Base-by-base conservation (phyloP, 2,329 filamentous ascomycete species). In the Nigrospora sphaerica region DNA sequence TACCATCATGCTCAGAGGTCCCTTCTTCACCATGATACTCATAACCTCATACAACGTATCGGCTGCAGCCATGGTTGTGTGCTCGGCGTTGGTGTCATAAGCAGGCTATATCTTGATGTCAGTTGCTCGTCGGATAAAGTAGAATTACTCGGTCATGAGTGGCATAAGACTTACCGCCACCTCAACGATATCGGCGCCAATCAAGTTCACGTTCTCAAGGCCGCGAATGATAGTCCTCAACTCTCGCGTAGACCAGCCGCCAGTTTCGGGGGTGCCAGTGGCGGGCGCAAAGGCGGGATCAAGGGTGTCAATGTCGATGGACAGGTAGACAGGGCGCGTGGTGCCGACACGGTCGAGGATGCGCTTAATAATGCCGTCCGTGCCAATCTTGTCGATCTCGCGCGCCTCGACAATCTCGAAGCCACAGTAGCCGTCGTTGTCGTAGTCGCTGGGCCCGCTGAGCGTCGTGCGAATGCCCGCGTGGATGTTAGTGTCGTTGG, bases 401-500 rank as follows among this genome's bases (percentile, higher is more conserved):
- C 72, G 73, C 0, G 83, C 88, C 67, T 91, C 86, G 39, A 90
- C 81, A 51, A 91, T 90, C 66, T 88, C 77, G 60, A 92, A 92
- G 7, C 88, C 87, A 61, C 85, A 88, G 67, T 91, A 91, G 32
- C 86, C 86, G 61, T 93, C 87, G 60, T 92, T 88, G 54, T 88
- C 86, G 63, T 91, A 92, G 69, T 92, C 88, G 16, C 80, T 85
- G 1, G 84, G 82, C 0, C 87, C 87, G 49, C 80, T 86, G 16
- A 93, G 73, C 3, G 87, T 93, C 0, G 88, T 93, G 46, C 88
- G 81, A 63, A 95, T 93, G 35, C 88, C 88, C 14, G 87, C 88
- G 62, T 95, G 88, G 65, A 95, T 90, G 67, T 90, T 92, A 54
- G 80, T 85, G 70, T 93, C 86, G 60, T 93, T 95, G 51, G 75